phyloP scores from a whole-genome alignment of 805 yeast species.

The Jamesozyma rosinii region DNA sequence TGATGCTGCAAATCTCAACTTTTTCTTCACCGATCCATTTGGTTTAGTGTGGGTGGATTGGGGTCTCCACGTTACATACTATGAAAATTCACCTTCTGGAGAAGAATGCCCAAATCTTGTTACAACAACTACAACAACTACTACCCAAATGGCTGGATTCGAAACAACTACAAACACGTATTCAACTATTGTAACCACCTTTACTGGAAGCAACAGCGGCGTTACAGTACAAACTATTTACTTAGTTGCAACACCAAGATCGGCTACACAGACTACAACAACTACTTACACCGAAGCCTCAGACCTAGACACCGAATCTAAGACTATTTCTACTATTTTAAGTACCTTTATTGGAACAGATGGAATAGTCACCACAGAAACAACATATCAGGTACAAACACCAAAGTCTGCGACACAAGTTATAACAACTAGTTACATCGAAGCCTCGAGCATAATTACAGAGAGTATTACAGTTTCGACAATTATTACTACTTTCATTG shows the following conservation, averaged over 20 bases:
- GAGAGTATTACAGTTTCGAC: background rate
- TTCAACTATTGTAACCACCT: background rate
- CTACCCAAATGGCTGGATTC: no score
- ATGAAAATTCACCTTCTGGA: no score
- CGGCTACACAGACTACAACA: background rate
- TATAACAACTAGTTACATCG: no score
- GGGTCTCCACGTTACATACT: background rate
- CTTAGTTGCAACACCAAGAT: background rate
- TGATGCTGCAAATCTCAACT: background rate
- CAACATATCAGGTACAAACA: background rate
- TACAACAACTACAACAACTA: background rate
- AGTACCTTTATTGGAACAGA: background rate
- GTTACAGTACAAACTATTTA: background rate
- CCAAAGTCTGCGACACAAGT: background rate
- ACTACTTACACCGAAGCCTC: background rate
- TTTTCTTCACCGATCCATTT: background rate
- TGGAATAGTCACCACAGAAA: background rate
- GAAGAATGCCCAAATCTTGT: no score
- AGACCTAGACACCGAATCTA: no score
- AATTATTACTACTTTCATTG: background rate
- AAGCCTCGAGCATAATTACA: background rate
- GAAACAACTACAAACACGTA: no score
- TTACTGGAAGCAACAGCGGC: background rate
- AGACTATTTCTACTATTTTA: background rate
- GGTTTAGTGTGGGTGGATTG: background rate